Conservation (phyloP, 345 rosid species). For the Microthlaspi erraticum region DNA sequence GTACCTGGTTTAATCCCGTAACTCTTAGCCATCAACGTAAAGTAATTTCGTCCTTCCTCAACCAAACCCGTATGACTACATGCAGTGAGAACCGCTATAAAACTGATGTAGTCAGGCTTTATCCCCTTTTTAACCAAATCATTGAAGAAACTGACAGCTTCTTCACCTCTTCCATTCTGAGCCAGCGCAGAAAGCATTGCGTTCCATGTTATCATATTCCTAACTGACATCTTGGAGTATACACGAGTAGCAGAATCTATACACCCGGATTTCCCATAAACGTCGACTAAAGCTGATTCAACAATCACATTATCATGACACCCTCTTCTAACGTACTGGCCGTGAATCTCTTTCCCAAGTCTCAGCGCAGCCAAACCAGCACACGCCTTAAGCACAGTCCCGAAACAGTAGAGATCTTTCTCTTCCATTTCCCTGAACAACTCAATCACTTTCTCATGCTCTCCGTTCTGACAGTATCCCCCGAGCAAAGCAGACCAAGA, state of each 20-base stretch:
- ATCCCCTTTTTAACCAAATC: slow-evolving; percentile 61
- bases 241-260: slow-evolving; percentile 62
- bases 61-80: slow-evolving; percentile 87
- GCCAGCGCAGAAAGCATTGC: slow-evolving; percentile 84
- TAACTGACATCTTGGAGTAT: slow-evolving; percentile 56
- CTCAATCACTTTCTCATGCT: slow-evolving; percentile 61
- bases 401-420: slow-evolving; percentile 74
- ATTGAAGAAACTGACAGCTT: slow-evolving; percentile 65
- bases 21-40: slow-evolving; percentile 54
- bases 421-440: slow-evolving; percentile 62
- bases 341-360: slow-evolving; percentile 88
- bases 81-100: slow-evolving; percentile 81
- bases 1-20: slow-evolving; percentile 68
- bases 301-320: slow-evolving; percentile 71
- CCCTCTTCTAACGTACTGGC: slow-evolving; percentile 80
- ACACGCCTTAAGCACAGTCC: slow-evolving; percentile 86
- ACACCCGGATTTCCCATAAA: slow-evolving; percentile 88
- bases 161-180: slow-evolving; percentile 80
- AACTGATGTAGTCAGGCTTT: slow-evolving; percentile 79
- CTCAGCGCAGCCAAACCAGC: slow-evolving; percentile 76
- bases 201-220: slow-evolving; percentile 84
- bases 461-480: slow-evolving; percentile 78
- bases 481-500: slow-evolving; percentile 91
- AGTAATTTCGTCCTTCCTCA: slow-evolving; percentile 62
- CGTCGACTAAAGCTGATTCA: slow-evolving; percentile 90